Evolutionary conservation across 345 rosid species (phyloP), one percentile per base, ranked within the genome.

Genomic region (Gossypium australe): DNA sequence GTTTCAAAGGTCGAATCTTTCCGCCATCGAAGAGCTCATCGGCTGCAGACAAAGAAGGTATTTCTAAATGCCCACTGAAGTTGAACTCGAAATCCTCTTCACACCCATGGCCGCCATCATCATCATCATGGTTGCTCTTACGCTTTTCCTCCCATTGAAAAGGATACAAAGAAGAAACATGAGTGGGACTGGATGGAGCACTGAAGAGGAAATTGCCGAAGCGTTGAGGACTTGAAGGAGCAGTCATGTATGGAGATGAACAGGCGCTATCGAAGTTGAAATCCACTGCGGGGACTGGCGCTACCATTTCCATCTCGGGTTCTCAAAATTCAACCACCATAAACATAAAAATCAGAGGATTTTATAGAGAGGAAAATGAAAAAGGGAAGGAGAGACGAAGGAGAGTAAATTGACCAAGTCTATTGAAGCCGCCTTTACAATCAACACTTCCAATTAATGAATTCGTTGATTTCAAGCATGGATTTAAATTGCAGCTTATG

Each of bases 181-280:
- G 85, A 48, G 89, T 74, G 59, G 97, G 98, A 71, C 93, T 91
- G 8, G 95, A 45, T 2, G 97, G 97, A 18, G 94, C 91, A 51
- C 89, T 90, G 44, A 81, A 82, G 78, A 77, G 80, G 79, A 86
- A 81, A 82, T 79, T 85, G 51, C 92, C 94, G 43, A 94, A 89
- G 67, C 86, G 81, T n/a, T 90, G 93, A 18, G 98, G 98, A 44
- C 96, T 92, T n/a, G 97, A 89, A 71, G 98, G 97, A 79, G 98
- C 98, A 20, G 98, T 92, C 70, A 92, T 88, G 91, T 86, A 94
- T 0, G 98, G 98, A 66, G 98, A 90, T 9, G 98, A 94, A 44
- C 92, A 85, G 8, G 85, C 62, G 79, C 97, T 94, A 72, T 94
- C 93, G 65, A 94, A 92, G 78, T 88, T 89, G 85, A 94, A 85